phyloP scores from a whole-genome alignment of 768 basidiomycete species.

The Pleurotus tuber-regium region DNA sequence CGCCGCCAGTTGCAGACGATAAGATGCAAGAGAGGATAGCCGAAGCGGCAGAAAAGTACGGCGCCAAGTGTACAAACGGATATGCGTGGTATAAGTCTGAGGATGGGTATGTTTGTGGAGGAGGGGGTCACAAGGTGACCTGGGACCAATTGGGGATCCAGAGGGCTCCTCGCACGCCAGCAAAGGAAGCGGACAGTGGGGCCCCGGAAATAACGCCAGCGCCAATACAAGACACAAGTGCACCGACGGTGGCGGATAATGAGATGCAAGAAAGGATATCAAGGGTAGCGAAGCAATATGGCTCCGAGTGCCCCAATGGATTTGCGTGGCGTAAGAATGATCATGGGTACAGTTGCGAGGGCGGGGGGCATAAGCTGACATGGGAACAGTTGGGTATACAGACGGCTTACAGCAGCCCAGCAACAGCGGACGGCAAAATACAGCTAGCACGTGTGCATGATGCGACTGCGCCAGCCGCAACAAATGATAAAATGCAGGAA shows the following conservation, averaged over 20 bases:
- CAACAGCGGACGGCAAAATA: too few species aligned
- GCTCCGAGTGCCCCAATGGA: not conserved
- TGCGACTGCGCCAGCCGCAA: too few species aligned
- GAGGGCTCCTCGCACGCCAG: too few species aligned
- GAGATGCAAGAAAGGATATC: not conserved
- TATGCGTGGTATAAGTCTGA: not conserved
- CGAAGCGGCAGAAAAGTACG: not conserved
- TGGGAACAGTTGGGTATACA: constrained; percentile 1
- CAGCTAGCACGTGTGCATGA: too few species aligned
- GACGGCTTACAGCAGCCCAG: too few species aligned
- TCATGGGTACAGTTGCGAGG: not conserved
- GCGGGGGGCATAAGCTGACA: not conserved
- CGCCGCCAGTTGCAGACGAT: not conserved
- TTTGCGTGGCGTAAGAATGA: not conserved
- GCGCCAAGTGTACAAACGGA: not conserved
- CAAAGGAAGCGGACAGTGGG: too few species aligned
- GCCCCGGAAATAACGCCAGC: too few species aligned
- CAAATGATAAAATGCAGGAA: too few species aligned
- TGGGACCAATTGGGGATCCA: not conserved
- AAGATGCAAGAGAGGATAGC: not conserved
- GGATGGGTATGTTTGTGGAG: not conserved
- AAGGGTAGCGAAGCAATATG: not conserved
- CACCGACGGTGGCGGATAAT: not conserved
- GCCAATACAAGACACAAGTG: too few species aligned
- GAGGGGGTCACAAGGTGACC: not conserved